A percentile compares a stretch with the other conserved stretches of the same genome.
Conservation (phyloP, 305 asterid species). For the Andrographis paniculata region DNA sequence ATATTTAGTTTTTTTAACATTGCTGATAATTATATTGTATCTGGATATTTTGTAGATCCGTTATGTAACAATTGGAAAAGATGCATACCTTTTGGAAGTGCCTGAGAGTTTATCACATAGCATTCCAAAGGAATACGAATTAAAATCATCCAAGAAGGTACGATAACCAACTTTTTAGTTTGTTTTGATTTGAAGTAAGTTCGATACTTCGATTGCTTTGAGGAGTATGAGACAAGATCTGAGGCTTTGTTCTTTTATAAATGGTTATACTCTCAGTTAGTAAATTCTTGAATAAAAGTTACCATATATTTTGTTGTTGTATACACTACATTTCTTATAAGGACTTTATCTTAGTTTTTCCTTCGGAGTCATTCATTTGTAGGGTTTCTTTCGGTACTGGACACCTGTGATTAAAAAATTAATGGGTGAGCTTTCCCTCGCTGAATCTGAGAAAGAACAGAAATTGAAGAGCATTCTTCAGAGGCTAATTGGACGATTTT, state of each 20-base stretch:
- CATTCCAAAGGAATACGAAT: constrained; percentile 74
- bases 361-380: constrained; percentile 20
- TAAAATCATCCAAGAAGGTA: constrained; percentile 92
- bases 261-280: background rate
- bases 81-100: constrained; percentile 84
- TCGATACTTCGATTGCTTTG: background rate
- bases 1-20: constrained; percentile 9
- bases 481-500: constrained; percentile 66
- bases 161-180: too few relatives aligned
- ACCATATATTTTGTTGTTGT: constrained; percentile 9
- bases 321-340: constrained; percentile 7
- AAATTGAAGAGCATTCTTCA: constrained; percentile 83
- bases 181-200: background rate
- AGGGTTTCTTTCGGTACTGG: constrained; percentile 95
- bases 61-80: constrained; percentile 86
- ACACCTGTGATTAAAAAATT: constrained; percentile 59
- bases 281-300: background rate
- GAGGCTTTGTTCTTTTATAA: background rate
- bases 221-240: background rate
- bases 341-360: constrained; percentile 13
- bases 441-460: constrained; percentile 82
- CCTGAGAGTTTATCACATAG: constrained; percentile 69
- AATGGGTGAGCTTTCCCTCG: constrained; percentile 68
- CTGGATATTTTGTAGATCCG: constrained; percentile 43
- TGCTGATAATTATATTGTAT: constrained; percentile 8